Base-by-base conservation (phyloP, 805 yeast species). In the Saccharomycopsis guyanensis region DNA sequence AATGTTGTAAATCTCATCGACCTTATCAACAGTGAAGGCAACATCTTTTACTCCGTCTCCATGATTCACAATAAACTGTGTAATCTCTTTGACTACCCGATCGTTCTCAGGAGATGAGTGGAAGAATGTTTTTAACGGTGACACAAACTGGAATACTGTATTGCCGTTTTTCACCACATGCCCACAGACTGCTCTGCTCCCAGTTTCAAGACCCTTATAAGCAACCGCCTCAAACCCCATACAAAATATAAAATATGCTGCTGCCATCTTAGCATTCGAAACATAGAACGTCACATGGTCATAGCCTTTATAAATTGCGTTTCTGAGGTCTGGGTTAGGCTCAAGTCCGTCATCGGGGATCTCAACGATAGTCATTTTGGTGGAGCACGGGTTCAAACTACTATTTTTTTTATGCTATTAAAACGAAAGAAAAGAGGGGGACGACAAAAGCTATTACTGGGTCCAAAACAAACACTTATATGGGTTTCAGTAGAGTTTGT, bases 11-110 rank as follows among this genome's bases (percentile, higher is more conserved):
- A 73, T 67, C 1, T 53, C 52, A 3, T 65, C 70, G 10, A 76
- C 76, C 54, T 80, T 66, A 3, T 62, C 65, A 0, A 84, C 91
- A n/a, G 57, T 58, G 55, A 86, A 81, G 0, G 86, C 74, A 8
- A 86, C 76, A 57, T 86, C 93, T 59, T 76, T 76, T n/a, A 86
- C 86, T 3, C 86, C 84, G 57, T 84, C 89, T 1, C 94, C 91
- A 60, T 86, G 95, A 3, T 55, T 59, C 4, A 59, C 55, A 5
- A 79, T 62, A 53, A 74, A 79, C 10, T 60, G 55, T 50, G 70
- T 73, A 19, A 79, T 71, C 24, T 64, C 68, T 7, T 63, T 50
- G 18, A 69, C 57, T 16, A 51, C 16, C 10, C 10, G 6, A 37
- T 52, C 45, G 19, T 53, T 43, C 38, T 60, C 61, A 23, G 53